A percentile compares a stretch with the other conserved stretches of the same genome.
Evolutionary conservation across 2,329 filamentous ascomycete species (phyloP).

Genomic region (Macrophomina tecta): DNA sequence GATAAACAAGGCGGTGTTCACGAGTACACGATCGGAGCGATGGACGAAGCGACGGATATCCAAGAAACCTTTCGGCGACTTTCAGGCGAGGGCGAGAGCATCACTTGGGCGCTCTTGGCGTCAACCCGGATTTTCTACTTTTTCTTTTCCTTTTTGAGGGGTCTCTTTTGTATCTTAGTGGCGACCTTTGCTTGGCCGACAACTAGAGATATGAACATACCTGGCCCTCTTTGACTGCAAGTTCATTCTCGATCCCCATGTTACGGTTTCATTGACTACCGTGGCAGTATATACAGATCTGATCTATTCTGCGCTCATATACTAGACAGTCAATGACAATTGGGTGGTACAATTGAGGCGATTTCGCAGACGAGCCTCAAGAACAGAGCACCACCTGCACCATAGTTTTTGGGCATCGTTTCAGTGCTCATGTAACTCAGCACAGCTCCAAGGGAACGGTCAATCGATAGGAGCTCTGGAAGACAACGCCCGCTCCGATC

Average conservation of each 20-base stretch:
- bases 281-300: neutral
- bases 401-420: slow-evolving; percentile 9
- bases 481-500: neutral
- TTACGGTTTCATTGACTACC: slow-evolving; percentile 11
- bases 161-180: slow-evolving; percentile 26
- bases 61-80: slow-evolving; percentile 14
- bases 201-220: slow-evolving; percentile 14
- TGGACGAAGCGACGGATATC: slow-evolving; percentile 23
- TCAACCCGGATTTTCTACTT: slow-evolving; percentile 20
- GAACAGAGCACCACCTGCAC: neutral
- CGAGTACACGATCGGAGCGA: slow-evolving; percentile 25
- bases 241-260: neutral
- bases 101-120: slow-evolving; percentile 26
- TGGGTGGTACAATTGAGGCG: neutral
- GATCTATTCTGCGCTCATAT: neutral
- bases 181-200: slow-evolving; percentile 15
- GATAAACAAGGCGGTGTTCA: slow-evolving; percentile 16
- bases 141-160: neutral
- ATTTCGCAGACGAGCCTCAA: too few species aligned
- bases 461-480: neutral
- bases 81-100: slow-evolving; percentile 22
- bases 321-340: slow-evolving; percentile 16
- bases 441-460: neutral
- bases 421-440: neutral
- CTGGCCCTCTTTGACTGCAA: slow-evolving; percentile 10